Percentiles rank a stretch among this genome's conserved stretches.
phyloP scores from a whole-genome alignment of 352 stramenopile species.

The Peronospora destructor region DNA sequence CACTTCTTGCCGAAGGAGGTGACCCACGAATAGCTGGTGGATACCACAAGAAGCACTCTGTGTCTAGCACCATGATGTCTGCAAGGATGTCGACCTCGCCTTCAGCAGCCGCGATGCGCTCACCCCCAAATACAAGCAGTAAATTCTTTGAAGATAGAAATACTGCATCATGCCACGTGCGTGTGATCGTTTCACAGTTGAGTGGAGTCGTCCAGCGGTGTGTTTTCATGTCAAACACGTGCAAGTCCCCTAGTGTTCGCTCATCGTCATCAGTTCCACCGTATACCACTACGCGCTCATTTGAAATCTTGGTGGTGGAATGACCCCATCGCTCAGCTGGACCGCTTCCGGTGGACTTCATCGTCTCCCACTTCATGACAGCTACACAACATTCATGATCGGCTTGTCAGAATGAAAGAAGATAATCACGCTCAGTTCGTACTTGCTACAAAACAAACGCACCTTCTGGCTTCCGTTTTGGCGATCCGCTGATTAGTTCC shows the following conservation, averaged over 20 bases:
- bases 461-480: slow-evolving; percentile 23
- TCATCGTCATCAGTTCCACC: slow-evolving; percentile 87
- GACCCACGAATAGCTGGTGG: slow-evolving; percentile 78
- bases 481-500: slow-evolving; percentile 9
- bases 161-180: slow-evolving; percentile 89
- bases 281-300: slow-evolving; percentile 86
- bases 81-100: slow-evolving; percentile 67
- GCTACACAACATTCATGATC: slow-evolving; percentile 5
- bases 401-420: slow-evolving; percentile 3
- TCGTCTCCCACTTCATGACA: slow-evolving; percentile 32
- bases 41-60: slow-evolving; percentile 92
- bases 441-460: slow-evolving; percentile 1
- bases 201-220: slow-evolving; percentile 71
- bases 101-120: slow-evolving; percentile 52
- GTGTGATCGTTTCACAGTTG: slow-evolving; percentile 85
- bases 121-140: slow-evolving; percentile 90
- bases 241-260: slow-evolving; percentile 73
- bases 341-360: slow-evolving; percentile 29
- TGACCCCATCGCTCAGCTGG: slow-evolving; percentile 84
- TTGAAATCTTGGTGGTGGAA: slow-evolving; percentile 83
- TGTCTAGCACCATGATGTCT: slow-evolving; percentile 89
- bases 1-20: slow-evolving; percentile 51
- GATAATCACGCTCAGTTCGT: background rate
- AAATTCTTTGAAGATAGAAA: slow-evolving; percentile 84
- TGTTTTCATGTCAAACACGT: slow-evolving; percentile 79